Evolutionary conservation across 768 basidiomycete genomes (phyloP), one percentile per base, ranked within the genome.

Genomic region (Leccinum ochraceum): DNA sequence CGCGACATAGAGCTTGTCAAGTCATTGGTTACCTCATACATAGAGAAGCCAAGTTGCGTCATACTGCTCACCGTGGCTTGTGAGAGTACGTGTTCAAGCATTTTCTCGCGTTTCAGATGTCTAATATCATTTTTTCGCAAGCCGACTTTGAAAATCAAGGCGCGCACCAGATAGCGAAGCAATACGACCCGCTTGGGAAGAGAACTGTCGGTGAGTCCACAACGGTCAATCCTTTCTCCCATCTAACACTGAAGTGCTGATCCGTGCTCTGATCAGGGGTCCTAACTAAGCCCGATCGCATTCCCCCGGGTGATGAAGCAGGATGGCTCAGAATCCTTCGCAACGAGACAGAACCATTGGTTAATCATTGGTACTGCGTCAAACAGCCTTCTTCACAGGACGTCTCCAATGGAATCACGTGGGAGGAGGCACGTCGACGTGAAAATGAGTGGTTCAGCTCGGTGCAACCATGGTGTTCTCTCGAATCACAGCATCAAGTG

Each of bases 91-190:
- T 60, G 1, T 51, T 16, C 7, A 13, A 3, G 1, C 42, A 42
- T 53, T 37, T 9, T 51, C 53, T 32, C 10, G 16, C 73, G 0
- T 71, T 36, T 20, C 22, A 7, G 2, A 4, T 77, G 0, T 85
- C 86, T 63, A 84, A 65, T 16, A 8, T 22, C 4, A 24, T 37
- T 46, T 82, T 63, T 24, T 70, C 70, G 53, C 22, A 80, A 92
- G 91, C 89, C 55, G 89, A 93, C 62, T 89, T 89, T 22, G 88
- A 92, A 64, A 93, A 90, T 46, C 90, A 92, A 69, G 87, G 86
- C 0, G 90, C 90, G 0, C 85, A 87, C 60, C 76, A 81, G n/a
- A 74, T 92, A 0, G 84, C 88, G 0, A 86, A 85, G 65, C 55
- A 74, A 14, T 74, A 81, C 53, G 89, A 92, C 61, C 83, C 85